These are phyloP conservation scores for Yamadazyma songkhlaensis DNA, from an alignment of 1,139 yeast species.

Conservation along the genomic window DNA sequence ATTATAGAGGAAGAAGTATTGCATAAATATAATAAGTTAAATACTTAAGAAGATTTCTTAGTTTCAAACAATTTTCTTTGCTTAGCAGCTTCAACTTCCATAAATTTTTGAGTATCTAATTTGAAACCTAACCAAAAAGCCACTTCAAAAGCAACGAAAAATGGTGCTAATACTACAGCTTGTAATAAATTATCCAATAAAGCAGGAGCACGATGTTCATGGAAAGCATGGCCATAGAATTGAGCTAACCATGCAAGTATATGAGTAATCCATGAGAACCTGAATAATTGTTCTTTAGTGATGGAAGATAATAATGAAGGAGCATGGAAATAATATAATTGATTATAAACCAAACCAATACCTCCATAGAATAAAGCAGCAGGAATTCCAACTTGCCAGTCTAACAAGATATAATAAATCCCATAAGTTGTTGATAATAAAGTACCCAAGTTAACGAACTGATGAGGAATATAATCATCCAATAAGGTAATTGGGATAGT, in stretches of 20 bases:
- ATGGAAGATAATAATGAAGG: conserved; percentile 15
- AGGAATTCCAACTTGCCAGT: conserved; percentile 40
- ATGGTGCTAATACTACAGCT: conserved; percentile 88
- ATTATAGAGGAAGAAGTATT: conserved; percentile 59
- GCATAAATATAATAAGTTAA: conserved; percentile 27
- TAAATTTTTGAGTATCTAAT: conserved; percentile 48
- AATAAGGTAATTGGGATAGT: conserved; percentile 9
- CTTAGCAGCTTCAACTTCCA: conserved; percentile 52
- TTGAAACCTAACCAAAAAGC: conserved; percentile 66
- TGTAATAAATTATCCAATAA: conserved; percentile 77
- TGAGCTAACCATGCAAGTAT: conserved; percentile 75
- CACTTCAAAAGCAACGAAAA: conserved; percentile 77
- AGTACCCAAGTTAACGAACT: conserved; percentile 41
- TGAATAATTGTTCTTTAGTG: conserved; percentile 14
- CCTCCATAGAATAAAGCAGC: conserved; percentile 33
- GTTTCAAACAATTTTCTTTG: conserved; percentile 23
- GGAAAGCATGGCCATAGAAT: conserved; percentile 82
- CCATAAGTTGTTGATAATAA: conserved; percentile 35
- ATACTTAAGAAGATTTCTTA: conserved; percentile 4
- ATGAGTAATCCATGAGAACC: conserved; percentile 40
- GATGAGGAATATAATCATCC: conserved; percentile 10
- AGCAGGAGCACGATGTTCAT: conserved; percentile 86
- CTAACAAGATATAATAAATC: conserved; percentile 40
- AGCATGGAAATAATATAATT: conserved; percentile 32
- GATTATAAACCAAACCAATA: conserved; percentile 10